Percentiles rank a stretch among this genome's conserved stretches.
Evolutionary conservation across 2,329 filamentous ascomycete genomes (phyloP).

Genomic region (Capronia americana): DNA sequence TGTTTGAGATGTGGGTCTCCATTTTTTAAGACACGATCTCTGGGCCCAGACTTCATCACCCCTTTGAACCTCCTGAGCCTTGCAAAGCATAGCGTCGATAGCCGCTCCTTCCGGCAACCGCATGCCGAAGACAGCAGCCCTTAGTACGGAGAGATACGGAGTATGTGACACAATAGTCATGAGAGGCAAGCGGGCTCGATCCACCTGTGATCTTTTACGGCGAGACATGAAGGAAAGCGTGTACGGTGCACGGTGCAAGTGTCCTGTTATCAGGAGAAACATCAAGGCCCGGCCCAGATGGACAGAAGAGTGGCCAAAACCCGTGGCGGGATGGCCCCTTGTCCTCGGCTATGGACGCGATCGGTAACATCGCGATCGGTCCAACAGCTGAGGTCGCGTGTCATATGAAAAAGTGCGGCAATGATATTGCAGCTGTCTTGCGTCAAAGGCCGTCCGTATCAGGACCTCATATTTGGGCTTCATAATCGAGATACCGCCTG

Average conservation of each 20-base stretch:
- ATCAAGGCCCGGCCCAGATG: background rate
- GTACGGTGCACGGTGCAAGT: background rate
- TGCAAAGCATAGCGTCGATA: conserved; percentile 1
- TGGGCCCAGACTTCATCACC: background rate
- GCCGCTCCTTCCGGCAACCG: conserved; percentile 5
- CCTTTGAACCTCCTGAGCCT: conserved; percentile 8
- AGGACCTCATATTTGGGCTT: background rate
- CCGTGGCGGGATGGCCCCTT: background rate
- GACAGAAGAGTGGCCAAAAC: background rate
- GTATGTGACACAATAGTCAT: background rate
- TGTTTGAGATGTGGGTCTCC: conserved; percentile 8
- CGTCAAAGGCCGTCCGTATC: background rate
- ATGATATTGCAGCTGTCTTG: background rate
- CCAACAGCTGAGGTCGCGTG: background rate
- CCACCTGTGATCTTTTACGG: conserved; percentile 1
- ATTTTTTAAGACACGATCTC: conserved; percentile 12
- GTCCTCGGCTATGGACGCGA: background rate
- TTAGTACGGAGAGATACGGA: background rate
- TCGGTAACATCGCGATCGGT: background rate
- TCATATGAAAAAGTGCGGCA: background rate
- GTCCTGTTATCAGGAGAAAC: conserved; percentile 2
- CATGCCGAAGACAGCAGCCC: conserved; percentile 5
- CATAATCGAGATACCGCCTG: conserved; percentile 3
- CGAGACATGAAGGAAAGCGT: background rate
- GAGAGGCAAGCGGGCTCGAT: conserved; percentile 7